Evolutionary conservation across 2,329 filamentous ascomycete species (phyloP).

Genomic region (Aspergillus sp.): DNA sequence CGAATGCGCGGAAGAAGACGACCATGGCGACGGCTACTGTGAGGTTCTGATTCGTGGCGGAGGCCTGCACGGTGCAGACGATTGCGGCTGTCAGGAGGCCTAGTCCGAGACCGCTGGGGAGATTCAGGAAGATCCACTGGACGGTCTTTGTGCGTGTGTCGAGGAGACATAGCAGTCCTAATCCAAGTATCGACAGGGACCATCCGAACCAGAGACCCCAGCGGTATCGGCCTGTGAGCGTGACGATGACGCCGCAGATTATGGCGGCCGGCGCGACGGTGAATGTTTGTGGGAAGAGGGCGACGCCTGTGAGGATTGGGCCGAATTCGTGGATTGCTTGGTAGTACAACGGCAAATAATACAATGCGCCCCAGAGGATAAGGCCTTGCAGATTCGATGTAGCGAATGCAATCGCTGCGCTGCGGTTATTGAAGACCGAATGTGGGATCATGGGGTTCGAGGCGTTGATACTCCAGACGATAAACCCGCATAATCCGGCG

Average conservation of each 20-base stretch:
- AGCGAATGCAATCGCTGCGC: slow-evolving; percentile 23
- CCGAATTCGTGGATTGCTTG: slow-evolving; percentile 45
- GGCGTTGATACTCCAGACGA: slow-evolving; percentile 20
- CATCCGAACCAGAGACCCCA: slow-evolving; percentile 35
- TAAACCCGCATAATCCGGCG: slow-evolving; percentile 29
- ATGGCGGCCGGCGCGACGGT: slow-evolving; percentile 32
- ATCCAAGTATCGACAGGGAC: slow-evolving; percentile 30
- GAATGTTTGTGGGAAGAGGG: slow-evolving; percentile 35
- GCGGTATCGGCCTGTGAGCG: slow-evolving; percentile 39
- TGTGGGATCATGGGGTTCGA: slow-evolving; percentile 47
- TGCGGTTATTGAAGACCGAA: slow-evolving; percentile 51
- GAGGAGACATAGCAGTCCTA: slow-evolving; percentile 35
- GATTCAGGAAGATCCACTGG: slow-evolving; percentile 36
- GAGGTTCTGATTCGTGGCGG: slow-evolving; percentile 12
- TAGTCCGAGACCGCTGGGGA: slow-evolving; percentile 30
- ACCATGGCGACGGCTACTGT: slow-evolving; percentile 15
- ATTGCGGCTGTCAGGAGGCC: slow-evolving; percentile 33
- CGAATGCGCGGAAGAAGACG: slow-evolving; percentile 16
- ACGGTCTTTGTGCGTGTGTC: slow-evolving; percentile 28
- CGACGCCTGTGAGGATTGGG: slow-evolving; percentile 38
- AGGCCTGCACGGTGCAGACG: slow-evolving; percentile 38
- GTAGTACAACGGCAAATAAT: slow-evolving; percentile 54
- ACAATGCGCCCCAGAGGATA: slow-evolving; percentile 22
- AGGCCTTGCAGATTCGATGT: slow-evolving; percentile 24
- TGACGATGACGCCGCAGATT: slow-evolving; percentile 37